A percentile compares a stretch with the other conserved stretches of the same genome.
phyloP scores from a whole-genome alignment of 495 filamentous ascomycete genomes.

The Cudoniella acicularis region DNA sequence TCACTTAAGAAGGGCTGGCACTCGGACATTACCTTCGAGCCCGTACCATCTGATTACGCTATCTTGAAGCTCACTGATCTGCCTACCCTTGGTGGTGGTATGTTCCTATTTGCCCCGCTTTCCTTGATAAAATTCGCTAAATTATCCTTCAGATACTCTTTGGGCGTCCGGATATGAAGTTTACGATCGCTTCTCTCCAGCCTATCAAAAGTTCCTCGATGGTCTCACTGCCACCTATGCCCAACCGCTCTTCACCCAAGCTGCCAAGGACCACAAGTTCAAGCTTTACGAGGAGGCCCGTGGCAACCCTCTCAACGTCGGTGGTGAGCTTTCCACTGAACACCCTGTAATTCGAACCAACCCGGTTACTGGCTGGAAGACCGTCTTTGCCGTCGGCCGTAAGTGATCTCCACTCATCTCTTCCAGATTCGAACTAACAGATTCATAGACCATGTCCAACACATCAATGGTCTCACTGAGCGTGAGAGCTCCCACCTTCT shows the following conservation, averaged over 20 bases:
- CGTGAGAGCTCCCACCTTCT: conserved; percentile 59
- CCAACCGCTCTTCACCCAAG: conserved; percentile 52
- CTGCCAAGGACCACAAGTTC: conserved; percentile 50
- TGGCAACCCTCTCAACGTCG: conserved; percentile 64
- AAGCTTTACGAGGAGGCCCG: conserved; percentile 49
- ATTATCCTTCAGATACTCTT: conserved; percentile 41
- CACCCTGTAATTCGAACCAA: conserved; percentile 75
- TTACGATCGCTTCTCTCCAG: conserved; percentile 67
- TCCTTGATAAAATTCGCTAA: neutral
- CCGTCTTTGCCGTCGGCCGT: conserved; percentile 60
- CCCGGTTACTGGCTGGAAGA: conserved; percentile 76
- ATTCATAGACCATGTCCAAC: conserved; percentile 53
- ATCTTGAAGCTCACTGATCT: conserved; percentile 56
- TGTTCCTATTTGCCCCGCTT: neutral
- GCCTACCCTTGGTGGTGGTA: conserved; percentile 62
- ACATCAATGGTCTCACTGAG: conserved; percentile 64
- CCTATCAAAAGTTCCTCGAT: conserved; percentile 65
- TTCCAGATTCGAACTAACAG: no score
- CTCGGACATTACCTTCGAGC: conserved; percentile 68
- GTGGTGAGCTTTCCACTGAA: conserved; percentile 46
- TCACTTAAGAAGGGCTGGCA: conserved; percentile 10
- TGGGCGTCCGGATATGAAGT: conserved; percentile 77
- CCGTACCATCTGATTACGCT: conserved; percentile 62
- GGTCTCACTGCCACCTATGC: conserved; percentile 60
- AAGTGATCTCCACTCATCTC: no score